Base-by-base conservation (phyloP, 441 rosid genomes). In the Aquilaria agallochum region DNA sequence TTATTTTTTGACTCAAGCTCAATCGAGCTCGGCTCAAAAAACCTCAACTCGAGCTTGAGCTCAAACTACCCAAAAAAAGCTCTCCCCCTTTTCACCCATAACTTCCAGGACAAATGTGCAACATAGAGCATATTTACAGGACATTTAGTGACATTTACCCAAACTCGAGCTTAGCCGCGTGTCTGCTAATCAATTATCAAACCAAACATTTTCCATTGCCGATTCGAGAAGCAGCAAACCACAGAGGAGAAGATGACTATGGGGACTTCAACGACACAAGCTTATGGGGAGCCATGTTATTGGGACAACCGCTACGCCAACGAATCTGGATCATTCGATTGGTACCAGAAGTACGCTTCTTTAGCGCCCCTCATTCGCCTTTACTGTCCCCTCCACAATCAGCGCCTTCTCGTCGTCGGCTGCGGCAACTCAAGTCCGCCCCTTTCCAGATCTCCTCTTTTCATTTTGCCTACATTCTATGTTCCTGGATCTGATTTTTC, bases 271-370 rank as follows among this genome's bases (percentile, higher is more conserved):
- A 15, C 83, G 64, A 75, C 88, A 62, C 94, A 87, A 63, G 87
- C 97, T 2, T 88, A 91, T 78, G 90, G 96, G 1, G 94, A 91
- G 76, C 62, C 81, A 49, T 81, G 85, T 84, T 91, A 91, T 65
- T 91, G 96, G 97, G 92, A 91, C 80, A 80, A 80, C 14, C 86
- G 97, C n/a, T 91, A 91, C 75, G 57, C 78, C 12, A 76, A 72
- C 61, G 97, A 91, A 78, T 70, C 88, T 46, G 86, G 79, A 32
- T 80, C 96, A 8, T 86, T 91, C 64, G 97, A 91, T 70, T 91
- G 97, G 97, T 91, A 88, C 70, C 96, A 91, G 69, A 91, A 85
- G 65, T 91, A 91, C 72, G 64, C 82, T n/a, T 67, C 94, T 55
- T 70, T 91, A 45, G 79, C 94, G 63, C 96, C 97, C 66, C 86